These are phyloP conservation scores for Candida dubliniensis DNA, from an alignment of 1,139 yeast genomes.

Conservation along the genomic window DNA sequence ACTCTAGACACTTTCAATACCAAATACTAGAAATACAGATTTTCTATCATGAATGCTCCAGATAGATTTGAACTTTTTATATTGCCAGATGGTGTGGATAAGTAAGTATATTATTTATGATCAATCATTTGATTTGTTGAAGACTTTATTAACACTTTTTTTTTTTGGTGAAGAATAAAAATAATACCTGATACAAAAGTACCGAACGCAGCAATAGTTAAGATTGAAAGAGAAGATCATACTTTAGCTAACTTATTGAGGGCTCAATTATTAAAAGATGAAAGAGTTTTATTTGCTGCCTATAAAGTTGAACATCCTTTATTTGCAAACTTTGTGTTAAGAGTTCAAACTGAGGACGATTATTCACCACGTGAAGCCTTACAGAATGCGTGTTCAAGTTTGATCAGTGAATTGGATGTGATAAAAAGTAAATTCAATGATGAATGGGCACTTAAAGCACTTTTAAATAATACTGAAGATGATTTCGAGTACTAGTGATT, in stretches of 20 bases:
- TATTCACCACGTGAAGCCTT: slow-evolving; percentile 89
- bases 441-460: slow-evolving; percentile 90
- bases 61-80: slow-evolving; percentile 96
- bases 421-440: slow-evolving; percentile 77
- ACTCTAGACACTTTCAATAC: not conserved
- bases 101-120: slow-evolving; percentile 41
- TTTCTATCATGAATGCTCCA: slow-evolving; percentile 85
- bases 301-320: slow-evolving; percentile 97
- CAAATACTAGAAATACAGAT: not conserved
- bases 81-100: slow-evolving; percentile 95
- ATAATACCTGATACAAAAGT: slow-evolving; percentile 93
- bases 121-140: not conserved
- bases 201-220: slow-evolving; percentile 90
- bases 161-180: slow-evolving; percentile 51
- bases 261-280: slow-evolving; percentile 82
- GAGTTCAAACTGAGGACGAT: slow-evolving; percentile 95
- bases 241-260: slow-evolving; percentile 89
- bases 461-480: slow-evolving; percentile 30
- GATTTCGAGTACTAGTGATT: slow-evolving; percentile 9
- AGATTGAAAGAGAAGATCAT: slow-evolving; percentile 96
- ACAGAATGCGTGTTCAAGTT: slow-evolving; percentile 80
- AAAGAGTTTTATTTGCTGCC: slow-evolving; percentile 89
- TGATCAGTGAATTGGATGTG: slow-evolving; percentile 75
- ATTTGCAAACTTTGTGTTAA: slow-evolving; percentile 89
- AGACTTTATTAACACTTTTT: not conserved